Evolutionary conservation across 176 grass and related monocot genomes (phyloP).

Genomic region (Lolium perenne): DNA sequence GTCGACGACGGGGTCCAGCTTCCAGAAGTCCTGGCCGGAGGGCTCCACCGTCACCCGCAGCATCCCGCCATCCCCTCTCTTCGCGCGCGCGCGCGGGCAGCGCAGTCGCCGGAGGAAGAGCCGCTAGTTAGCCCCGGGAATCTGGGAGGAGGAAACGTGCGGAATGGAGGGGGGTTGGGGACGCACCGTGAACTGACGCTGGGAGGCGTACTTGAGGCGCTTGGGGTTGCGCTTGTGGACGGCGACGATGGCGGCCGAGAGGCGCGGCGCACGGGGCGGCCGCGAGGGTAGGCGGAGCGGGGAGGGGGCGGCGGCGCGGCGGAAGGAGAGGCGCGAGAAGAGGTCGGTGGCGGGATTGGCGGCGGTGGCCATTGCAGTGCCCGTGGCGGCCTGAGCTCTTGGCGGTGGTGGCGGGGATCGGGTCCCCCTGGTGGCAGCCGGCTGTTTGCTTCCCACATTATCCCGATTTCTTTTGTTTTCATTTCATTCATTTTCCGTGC

Average conservation of each 20-base stretch:
- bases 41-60: conserved; percentile 75
- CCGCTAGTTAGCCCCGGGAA: background rate
- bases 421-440: background rate
- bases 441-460: background rate
- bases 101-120: background rate
- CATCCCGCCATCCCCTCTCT: conserved; percentile 78
- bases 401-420: background rate
- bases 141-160: background rate
- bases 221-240: conserved; percentile 87
- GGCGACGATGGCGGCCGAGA: conserved; percentile 45
- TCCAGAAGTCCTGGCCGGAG: conserved; percentile 73
- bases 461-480: conserved; percentile 20
- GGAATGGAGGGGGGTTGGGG: background rate
- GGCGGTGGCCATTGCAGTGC: background rate
- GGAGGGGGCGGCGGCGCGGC: conserved; percentile 34
- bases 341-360: conserved; percentile 28
- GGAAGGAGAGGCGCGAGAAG: conserved; percentile 39
- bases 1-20: conserved; percentile 73
- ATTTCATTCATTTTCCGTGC: background rate
- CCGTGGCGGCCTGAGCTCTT: conserved; percentile 20
- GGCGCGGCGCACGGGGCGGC: background rate
- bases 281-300: background rate
- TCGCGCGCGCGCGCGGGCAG: background rate
- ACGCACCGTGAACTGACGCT: conserved; percentile 73
- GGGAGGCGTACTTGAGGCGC: conserved; percentile 80